Conservation (phyloP, 2,329 filamentous ascomycete species). For the Scedosporium boydii region DNA sequence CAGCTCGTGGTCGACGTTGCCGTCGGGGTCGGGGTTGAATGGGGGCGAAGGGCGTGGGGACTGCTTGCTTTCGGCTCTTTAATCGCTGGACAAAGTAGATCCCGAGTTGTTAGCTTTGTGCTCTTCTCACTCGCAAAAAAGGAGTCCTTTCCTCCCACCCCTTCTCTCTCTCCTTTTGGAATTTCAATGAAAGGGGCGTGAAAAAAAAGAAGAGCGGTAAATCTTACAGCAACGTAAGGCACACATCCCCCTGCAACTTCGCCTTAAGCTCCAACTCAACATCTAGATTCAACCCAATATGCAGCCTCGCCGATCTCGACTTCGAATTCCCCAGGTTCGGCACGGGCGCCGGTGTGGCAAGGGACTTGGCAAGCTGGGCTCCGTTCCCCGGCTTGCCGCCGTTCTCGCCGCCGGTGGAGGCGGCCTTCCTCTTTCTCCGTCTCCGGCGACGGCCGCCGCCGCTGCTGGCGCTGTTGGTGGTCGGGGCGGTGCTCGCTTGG, state of each 20-base stretch:
- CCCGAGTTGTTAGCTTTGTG: background rate
- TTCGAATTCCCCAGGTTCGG: conserved; percentile 10
- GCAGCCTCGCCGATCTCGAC: conserved; percentile 28
- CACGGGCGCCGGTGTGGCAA: background rate
- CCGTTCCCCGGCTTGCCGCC: conserved; percentile 7
- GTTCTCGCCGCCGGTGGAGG: background rate
- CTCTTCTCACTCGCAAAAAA: background rate
- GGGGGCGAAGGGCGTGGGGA: conserved; percentile 15
- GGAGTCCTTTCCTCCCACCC: background rate
- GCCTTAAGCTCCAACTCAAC: conserved; percentile 72
- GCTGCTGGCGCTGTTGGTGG: background rate
- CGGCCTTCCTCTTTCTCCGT: conserved; percentile 1
- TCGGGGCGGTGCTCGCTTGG: conserved; percentile 5
- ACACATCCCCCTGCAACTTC: conserved; percentile 66
- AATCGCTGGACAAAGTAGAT: background rate
- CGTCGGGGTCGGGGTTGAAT: conserved; percentile 12
- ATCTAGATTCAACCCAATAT: conserved; percentile 65
- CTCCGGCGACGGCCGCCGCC: background rate
- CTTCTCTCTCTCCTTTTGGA: background rate
- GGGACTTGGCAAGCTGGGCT: background rate
- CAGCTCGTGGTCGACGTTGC: conserved; percentile 15
- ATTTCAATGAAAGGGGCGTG: background rate
- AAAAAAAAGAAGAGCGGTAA: background rate
- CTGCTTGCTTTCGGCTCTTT: conserved; percentile 1
- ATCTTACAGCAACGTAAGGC: conserved; percentile 52